Conservation (phyloP, 495 filamentous ascomycete species). For the Coniosporium apollinis region DNA sequence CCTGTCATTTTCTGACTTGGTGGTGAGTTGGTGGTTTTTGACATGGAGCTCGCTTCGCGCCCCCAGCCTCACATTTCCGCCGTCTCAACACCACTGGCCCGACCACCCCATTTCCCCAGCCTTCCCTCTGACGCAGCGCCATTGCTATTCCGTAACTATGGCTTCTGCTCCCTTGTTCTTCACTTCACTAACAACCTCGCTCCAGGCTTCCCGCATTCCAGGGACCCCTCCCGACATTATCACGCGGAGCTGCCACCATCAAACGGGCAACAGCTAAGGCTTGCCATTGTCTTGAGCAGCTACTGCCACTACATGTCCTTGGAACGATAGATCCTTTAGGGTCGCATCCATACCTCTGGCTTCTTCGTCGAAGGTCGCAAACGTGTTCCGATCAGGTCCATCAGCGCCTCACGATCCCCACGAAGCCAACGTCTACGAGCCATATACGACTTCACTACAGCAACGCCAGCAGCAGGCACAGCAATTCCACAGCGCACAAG, state of each 20-base stretch:
- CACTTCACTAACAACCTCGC: background rate
- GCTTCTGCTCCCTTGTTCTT: background rate
- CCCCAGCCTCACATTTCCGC: too few relatives aligned
- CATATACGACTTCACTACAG: slow-evolving; percentile 33
- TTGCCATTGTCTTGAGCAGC: slow-evolving; percentile 3
- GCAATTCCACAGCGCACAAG: slow-evolving; percentile 14
- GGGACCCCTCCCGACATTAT: background rate
- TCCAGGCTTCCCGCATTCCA: background rate
- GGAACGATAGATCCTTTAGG: background rate
- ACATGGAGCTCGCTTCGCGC: too few relatives aligned
- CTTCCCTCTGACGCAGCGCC: too few relatives aligned
- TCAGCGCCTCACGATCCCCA: slow-evolving; percentile 35
- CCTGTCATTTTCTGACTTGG: too few relatives aligned
- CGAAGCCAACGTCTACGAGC: slow-evolving; percentile 41
- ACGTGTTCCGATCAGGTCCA: slow-evolving; percentile 12
- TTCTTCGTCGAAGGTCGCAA: slow-evolving; percentile 8
- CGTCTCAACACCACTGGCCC: too few relatives aligned
- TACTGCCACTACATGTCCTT: slow-evolving; percentile 2
- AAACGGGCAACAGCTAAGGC: slow-evolving; percentile 1
- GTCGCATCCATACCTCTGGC: slow-evolving; percentile 14
- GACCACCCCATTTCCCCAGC: too few relatives aligned
- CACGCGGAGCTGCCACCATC: slow-evolving; percentile 1
- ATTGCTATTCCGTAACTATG: slow-evolving; percentile 1
- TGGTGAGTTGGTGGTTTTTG: too few relatives aligned
- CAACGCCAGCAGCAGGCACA: slow-evolving; percentile 40